phyloP scores from a whole-genome alignment of 192 early-diverging fungal genomes.

The Linnemannia elongata region DNA sequence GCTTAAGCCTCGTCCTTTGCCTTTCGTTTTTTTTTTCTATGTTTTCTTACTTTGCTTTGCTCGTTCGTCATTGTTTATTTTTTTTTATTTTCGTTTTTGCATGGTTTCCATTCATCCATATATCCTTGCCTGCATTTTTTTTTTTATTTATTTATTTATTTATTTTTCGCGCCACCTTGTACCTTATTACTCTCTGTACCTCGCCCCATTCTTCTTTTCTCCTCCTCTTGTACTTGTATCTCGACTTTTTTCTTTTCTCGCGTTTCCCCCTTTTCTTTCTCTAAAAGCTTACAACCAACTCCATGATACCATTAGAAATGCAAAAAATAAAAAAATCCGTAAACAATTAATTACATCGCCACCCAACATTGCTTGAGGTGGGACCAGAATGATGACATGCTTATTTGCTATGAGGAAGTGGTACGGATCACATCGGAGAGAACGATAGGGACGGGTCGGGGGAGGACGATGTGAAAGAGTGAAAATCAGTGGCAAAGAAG shows the following conservation, averaged over 20 bases:
- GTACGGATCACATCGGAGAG: background rate
- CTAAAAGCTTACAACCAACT: conserved; percentile 6
- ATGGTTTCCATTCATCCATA: background rate
- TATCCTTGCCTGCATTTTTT: conserved; percentile 2
- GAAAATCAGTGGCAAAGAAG: background rate
- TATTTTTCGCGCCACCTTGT: background rate
- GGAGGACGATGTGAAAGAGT: background rate
- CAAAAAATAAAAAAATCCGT: background rate
- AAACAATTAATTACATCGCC: background rate
- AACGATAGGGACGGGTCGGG: no score
- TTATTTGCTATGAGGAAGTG: no score
- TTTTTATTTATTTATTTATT: background rate
- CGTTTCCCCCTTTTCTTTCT: background rate
- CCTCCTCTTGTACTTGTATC: background rate
- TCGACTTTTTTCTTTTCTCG: background rate
- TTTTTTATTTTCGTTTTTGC: background rate
- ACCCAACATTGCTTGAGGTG: background rate
- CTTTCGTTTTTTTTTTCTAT: background rate
- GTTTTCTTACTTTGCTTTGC: background rate
- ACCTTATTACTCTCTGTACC: background rate
- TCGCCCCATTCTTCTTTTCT: background rate
- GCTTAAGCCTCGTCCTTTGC: conserved; percentile 48
- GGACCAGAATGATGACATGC: background rate
- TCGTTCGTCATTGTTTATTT: background rate
- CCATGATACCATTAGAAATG: conserved; percentile 5